Percentiles rank a stretch among this genome's conserved stretches.
Conservation (phyloP, 805 yeast species). For the Wickerhamiella allomyrinae region DNA sequence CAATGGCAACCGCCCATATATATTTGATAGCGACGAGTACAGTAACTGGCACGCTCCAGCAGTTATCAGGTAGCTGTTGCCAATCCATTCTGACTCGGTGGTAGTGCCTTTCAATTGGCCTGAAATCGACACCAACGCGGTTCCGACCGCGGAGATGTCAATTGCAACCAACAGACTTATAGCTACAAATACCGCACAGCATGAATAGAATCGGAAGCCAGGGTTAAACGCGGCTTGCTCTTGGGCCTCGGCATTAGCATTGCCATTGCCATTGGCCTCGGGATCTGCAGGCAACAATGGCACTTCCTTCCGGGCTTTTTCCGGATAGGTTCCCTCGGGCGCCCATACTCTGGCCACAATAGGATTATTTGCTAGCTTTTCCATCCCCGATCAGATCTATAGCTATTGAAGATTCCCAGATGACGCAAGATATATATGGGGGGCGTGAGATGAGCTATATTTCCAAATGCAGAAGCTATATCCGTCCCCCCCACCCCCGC, state of each 20-base stretch:
- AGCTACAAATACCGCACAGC: slow-evolving; percentile 5
- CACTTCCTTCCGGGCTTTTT: no score
- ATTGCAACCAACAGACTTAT: slow-evolving; percentile 10
- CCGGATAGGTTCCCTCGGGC: background rate
- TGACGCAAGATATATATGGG: no score
- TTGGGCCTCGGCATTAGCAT: background rate
- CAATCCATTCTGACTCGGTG: slow-evolving; percentile 21
- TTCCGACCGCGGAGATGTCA: slow-evolving; percentile 16
- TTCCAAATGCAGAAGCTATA: no score
- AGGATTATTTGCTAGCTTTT: no score
- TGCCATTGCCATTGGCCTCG: no score
- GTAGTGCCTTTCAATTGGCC: slow-evolving; percentile 16
- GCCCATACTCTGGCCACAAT: no score
- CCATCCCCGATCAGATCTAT: no score
- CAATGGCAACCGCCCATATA: slow-evolving; percentile 33
- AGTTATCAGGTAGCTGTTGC: slow-evolving; percentile 19
- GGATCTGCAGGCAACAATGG: no score
- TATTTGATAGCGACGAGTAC: slow-evolving; percentile 16
- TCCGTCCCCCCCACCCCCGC: no score
- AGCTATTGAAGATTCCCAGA: no score
- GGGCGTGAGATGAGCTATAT: no score
- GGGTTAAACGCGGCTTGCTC: slow-evolving; percentile 3
- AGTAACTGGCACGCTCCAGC: slow-evolving; percentile 16
- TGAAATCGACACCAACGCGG: slow-evolving; percentile 12
- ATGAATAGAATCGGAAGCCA: slow-evolving; percentile 6